phyloP scores from a whole-genome alignment of 148 eudicot species.

The Vaccinium vitisidaea region DNA sequence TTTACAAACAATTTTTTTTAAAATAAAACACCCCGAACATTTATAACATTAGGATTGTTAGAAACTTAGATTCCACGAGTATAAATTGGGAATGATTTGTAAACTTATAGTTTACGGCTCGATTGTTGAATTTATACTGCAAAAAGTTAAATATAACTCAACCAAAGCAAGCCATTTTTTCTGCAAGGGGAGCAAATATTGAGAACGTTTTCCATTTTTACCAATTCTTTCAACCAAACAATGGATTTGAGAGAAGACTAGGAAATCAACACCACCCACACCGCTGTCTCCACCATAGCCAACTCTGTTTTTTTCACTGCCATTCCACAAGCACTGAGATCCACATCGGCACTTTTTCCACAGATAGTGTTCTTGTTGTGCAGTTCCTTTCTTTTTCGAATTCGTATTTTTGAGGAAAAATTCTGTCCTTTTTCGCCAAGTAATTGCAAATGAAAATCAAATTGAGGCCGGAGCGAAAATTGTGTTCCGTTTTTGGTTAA shows the following conservation, averaged over 20 bases:
- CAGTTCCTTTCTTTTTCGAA: neutral
- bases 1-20: neutral
- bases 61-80: neutral
- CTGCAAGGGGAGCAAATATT: neutral
- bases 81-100: neutral
- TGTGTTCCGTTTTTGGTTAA: neutral
- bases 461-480: no score
- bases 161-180: neutral
- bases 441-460: neutral
- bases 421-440: neutral
- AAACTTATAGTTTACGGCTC: neutral
- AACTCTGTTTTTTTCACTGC: neutral
- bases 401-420: neutral
- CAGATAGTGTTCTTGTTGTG: neutral
- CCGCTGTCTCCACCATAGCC: conserved; percentile 18
- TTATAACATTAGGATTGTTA: no score
- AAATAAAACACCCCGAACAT: no score
- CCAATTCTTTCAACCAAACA: neutral
- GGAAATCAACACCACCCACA: conserved; percentile 13
- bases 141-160: no score
- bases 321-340: neutral
- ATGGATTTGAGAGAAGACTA: conserved; percentile 11
- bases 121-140: neutral
- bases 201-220: neutral
- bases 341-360: neutral